Percentiles rank a stretch among this genome's conserved stretches.
Evolutionary conservation across 306 rosid species (phyloP).

Genomic region (Inga oerstediana): DNA sequence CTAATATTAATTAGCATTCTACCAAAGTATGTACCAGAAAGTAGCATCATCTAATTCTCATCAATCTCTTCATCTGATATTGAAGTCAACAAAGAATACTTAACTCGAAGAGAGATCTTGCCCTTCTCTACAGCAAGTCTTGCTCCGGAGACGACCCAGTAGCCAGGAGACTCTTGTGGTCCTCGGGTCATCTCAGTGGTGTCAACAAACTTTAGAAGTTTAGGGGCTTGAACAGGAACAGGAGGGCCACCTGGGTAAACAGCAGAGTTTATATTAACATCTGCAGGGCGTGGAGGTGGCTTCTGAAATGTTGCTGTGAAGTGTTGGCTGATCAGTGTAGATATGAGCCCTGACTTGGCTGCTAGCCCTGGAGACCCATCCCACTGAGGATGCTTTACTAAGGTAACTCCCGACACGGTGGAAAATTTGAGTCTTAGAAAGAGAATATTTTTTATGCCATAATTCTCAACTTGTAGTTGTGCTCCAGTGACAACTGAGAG

Average conservation of each 20-base stretch:
- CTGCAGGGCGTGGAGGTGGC: conserved; percentile 91
- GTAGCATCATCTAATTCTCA: conserved; percentile 46
- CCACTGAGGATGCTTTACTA: conserved; percentile 85
- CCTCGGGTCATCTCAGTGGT: conserved; percentile 94
- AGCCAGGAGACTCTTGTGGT: conserved; percentile 93
- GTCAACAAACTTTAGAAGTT: conserved; percentile 89
- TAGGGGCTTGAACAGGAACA: conserved; percentile 83
- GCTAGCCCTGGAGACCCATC: conserved; percentile 90
- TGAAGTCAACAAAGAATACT: conserved; percentile 79
- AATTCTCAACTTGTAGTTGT: conserved; percentile 84
- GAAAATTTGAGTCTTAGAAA: conserved; percentile 79
- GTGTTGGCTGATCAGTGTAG: conserved; percentile 95
- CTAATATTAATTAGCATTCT: conserved; percentile 7
- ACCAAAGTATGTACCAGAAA: conserved; percentile 25
- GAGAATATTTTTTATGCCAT: conserved; percentile 78
- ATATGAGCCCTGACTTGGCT: conserved; percentile 89
- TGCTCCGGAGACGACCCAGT: conserved; percentile 98
- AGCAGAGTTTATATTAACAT: conserved; percentile 92
- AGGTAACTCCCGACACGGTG: conserved; percentile 65
- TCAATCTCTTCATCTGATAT: conserved; percentile 74
- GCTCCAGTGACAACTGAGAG: conserved; percentile 90
- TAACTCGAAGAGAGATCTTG: conserved; percentile 77
- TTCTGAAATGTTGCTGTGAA: conserved; percentile 78
- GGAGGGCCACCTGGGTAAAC: conserved; percentile 98
- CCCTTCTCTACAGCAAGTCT: conserved; percentile 89